phyloP scores from a whole-genome alignment of 2,329 filamentous ascomycete genomes.

The Penicillium sp. region DNA sequence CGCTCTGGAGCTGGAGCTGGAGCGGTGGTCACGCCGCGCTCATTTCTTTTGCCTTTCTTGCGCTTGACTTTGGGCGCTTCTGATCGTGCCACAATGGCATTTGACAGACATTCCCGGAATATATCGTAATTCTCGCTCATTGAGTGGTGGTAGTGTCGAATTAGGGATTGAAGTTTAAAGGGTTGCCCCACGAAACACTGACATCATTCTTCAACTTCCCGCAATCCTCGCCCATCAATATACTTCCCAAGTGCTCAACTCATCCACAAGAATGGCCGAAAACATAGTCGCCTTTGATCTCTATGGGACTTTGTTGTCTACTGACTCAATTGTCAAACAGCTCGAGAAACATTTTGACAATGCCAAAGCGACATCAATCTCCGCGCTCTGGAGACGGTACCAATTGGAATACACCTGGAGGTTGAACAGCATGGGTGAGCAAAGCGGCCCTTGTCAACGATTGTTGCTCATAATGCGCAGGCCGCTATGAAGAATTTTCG shows the following conservation, averaged over 20 bases:
- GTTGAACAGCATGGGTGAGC: slow-evolving; percentile 71
- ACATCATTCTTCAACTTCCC: slow-evolving; percentile 15
- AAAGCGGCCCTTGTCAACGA: neutral
- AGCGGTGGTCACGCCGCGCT: slow-evolving; percentile 7
- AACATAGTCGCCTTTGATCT: slow-evolving; percentile 67
- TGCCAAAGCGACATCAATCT: slow-evolving; percentile 59
- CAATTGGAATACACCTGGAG: slow-evolving; percentile 80
- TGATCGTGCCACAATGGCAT: slow-evolving; percentile 66
- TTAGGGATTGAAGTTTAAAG: neutral
- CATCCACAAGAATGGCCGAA: slow-evolving; percentile 16
- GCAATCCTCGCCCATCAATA: neutral
- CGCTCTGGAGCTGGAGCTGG: slow-evolving; percentile 16
- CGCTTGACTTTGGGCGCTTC: slow-evolving; percentile 47
- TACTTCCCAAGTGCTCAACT: neutral
- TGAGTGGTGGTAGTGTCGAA: neutral
- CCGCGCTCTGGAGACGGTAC: slow-evolving; percentile 65
- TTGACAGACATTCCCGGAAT: slow-evolving; percentile 75
- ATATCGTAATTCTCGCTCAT: slow-evolving; percentile 60
- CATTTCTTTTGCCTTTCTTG: slow-evolving; percentile 22
- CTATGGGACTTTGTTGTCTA: slow-evolving; percentile 74
- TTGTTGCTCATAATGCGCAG: slow-evolving; percentile 42
- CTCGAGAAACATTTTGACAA: slow-evolving; percentile 60
- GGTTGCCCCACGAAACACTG: slow-evolving; percentile 15
- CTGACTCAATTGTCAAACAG: slow-evolving; percentile 65
- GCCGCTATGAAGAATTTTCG: slow-evolving; percentile 62